A percentile compares a stretch with the other conserved stretches of the same genome.
Evolutionary conservation across 768 basidiomycete genomes (phyloP).

Genomic region (Hortiboletus flavorubellus): DNA sequence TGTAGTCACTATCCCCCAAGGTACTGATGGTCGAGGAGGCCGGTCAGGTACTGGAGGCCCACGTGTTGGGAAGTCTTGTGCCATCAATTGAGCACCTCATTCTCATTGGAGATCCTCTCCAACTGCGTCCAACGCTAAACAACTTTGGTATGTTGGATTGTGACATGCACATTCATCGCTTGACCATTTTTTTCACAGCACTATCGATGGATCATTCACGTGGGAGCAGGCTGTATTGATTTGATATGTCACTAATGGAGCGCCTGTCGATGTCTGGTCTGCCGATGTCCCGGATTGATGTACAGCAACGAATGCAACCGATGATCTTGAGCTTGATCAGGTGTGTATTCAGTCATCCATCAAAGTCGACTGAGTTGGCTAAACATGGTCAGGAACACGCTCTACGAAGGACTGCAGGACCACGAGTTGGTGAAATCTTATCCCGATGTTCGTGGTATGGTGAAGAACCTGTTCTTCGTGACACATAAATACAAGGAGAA

Average conservation of each 20-base stretch:
- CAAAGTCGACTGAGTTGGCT: too few species aligned
- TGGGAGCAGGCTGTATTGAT: constrained; percentile 54
- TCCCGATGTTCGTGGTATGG: constrained; percentile 57
- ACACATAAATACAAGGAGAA: constrained; percentile 61
- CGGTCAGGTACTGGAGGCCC: constrained; percentile 79
- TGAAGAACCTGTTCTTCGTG: constrained; percentile 65
- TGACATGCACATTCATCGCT: not conserved
- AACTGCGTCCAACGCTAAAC: constrained; percentile 65
- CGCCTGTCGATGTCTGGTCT: constrained; percentile 55
- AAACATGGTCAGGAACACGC: constrained; percentile 40
- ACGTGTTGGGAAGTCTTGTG: constrained; percentile 62
- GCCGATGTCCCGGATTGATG: constrained; percentile 65
- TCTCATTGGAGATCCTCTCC: constrained; percentile 76
- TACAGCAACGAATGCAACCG: constrained; percentile 76
- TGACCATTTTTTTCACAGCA: constrained; percentile 34
- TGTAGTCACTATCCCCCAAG: constrained; percentile 53
- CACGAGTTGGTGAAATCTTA: constrained; percentile 50
- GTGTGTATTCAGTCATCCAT: not conserved
- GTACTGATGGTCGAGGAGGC: constrained; percentile 78
- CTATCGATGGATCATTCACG: constrained; percentile 66
- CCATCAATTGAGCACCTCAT: constrained; percentile 70
- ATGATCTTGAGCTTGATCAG: constrained; percentile 52
- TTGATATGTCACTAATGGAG: constrained; percentile 77
- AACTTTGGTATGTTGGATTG: constrained; percentile 50
- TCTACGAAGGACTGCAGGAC: constrained; percentile 61